Percentiles rank a stretch among this genome's conserved stretches.
Evolutionary conservation across 805 yeast species (phyloP).

Genomic region (Ogataea parapolymorpha): DNA sequence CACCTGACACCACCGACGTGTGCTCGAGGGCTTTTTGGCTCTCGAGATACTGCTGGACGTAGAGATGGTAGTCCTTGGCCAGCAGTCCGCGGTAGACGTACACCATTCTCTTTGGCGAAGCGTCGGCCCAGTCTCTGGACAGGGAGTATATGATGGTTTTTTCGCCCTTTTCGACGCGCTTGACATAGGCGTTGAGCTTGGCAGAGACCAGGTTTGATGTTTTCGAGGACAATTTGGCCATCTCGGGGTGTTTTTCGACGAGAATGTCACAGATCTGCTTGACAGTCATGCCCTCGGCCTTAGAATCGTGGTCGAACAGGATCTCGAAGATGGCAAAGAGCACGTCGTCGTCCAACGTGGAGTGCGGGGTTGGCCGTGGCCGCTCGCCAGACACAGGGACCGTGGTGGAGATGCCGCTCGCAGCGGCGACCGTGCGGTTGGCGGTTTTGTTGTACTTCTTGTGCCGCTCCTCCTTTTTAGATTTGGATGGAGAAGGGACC

Average conservation of each 20-base stretch:
- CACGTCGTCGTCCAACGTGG: slow-evolving; percentile 71
- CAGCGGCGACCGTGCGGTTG: slow-evolving; percentile 46
- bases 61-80: slow-evolving; percentile 70
- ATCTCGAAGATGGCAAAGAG: slow-evolving; percentile 72
- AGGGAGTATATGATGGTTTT: slow-evolving; percentile 66
- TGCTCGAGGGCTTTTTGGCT: slow-evolving; percentile 38
- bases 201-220: slow-evolving; percentile 81
- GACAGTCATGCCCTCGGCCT: slow-evolving; percentile 82
- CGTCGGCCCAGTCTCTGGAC: slow-evolving; percentile 88
- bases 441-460: slow-evolving; percentile 30
- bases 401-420: slow-evolving; percentile 72
- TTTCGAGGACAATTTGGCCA: slow-evolving; percentile 77
- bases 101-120: slow-evolving; percentile 85
- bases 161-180: slow-evolving; percentile 82
- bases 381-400: slow-evolving; percentile 78
- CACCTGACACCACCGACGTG: slow-evolving; percentile 12
- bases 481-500: slow-evolving; percentile 14
- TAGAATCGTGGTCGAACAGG: slow-evolving; percentile 63
- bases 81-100: slow-evolving; percentile 78
- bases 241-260: slow-evolving; percentile 73
- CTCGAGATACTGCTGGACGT: slow-evolving; percentile 64
- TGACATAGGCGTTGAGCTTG: slow-evolving; percentile 79
- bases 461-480: slow-evolving; percentile 25
- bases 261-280: slow-evolving; percentile 80
- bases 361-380: slow-evolving; percentile 66